These are phyloP conservation scores for Pontederia paniculata DNA, from an alignment of 176 grass and related monocot species.

Conservation along the genomic window DNA sequence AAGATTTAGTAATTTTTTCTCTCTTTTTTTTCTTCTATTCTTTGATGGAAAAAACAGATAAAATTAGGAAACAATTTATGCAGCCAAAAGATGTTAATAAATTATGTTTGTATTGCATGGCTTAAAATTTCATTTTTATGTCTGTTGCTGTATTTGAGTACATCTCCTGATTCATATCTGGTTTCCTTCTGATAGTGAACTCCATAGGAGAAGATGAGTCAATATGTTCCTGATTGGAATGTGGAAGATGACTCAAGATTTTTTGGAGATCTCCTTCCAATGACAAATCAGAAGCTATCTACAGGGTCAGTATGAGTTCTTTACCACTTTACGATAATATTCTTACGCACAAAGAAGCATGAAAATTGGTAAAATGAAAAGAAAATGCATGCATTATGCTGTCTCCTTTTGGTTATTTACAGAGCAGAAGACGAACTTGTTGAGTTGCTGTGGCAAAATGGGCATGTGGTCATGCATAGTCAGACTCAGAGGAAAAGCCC, in stretches of 20 bases:
- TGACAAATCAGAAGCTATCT: conserved; percentile 21
- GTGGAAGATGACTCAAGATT: conserved; percentile 20
- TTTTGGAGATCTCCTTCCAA: conserved; percentile 12
- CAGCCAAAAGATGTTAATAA: too few species aligned
- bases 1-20: too few species aligned
- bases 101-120: too few species aligned
- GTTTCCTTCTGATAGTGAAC: background rate
- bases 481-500: conserved; percentile 19
- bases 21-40: too few species aligned
- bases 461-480: conserved; percentile 37
- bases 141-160: too few species aligned
- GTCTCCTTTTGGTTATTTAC: conserved; percentile 2
- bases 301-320: conserved; percentile 20
- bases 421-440: conserved; percentile 45
- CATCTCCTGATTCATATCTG: background rate
- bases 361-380: background rate
- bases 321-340: background rate
- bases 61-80: too few species aligned
- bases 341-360: background rate
- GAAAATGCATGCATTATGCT: background rate
- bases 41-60: too few species aligned
- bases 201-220: conserved; percentile 4
- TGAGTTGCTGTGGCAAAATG: conserved; percentile 76
- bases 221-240: conserved; percentile 21
- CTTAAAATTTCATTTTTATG: too few species aligned